These are phyloP conservation scores for Xerocomellus dryophilus DNA, from an alignment of 768 basidiomycete genomes.

Conservation along the genomic window DNA sequence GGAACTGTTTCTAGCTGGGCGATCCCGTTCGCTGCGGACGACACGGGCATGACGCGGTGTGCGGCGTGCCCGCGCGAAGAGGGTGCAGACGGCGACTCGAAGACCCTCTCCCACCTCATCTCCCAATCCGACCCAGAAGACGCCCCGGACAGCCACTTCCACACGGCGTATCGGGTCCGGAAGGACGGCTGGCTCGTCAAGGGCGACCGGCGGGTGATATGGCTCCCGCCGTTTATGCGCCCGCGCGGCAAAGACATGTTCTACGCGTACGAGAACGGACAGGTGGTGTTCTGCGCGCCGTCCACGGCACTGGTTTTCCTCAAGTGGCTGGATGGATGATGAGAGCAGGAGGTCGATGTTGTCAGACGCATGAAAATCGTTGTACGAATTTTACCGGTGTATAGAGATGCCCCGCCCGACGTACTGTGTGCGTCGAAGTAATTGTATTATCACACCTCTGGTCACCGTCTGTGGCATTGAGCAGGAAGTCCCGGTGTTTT, in stretches of 20 bases:
- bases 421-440: no score
- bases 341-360: neutral
- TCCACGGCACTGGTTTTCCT: neutral
- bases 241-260: conserved; percentile 7
- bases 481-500: no score
- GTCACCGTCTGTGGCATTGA: no score
- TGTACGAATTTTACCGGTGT: neutral
- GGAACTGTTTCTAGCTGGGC: conserved; percentile 8
- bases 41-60: neutral
- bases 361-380: neutral
- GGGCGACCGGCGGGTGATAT: conserved; percentile 16
- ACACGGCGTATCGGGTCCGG: conserved; percentile 12
- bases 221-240: conserved; percentile 2
- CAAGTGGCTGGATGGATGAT: neutral
- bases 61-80: neutral
- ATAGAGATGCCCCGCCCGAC: neutral
- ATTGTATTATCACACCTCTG: no score
- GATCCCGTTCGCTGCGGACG: neutral
- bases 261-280: conserved; percentile 9
- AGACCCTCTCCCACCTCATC: conserved; percentile 2
- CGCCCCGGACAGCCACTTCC: neutral
- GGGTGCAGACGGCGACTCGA: neutral
- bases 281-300: neutral
- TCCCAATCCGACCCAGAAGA: conserved; percentile 10
- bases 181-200: conserved; percentile 23